A percentile compares a stretch with the other conserved stretches of the same genome.
These are phyloP conservation scores for Chrysoporthe cubensis DNA, from an alignment of 2,329 filamentous ascomycete species.

Conservation along the genomic window DNA sequence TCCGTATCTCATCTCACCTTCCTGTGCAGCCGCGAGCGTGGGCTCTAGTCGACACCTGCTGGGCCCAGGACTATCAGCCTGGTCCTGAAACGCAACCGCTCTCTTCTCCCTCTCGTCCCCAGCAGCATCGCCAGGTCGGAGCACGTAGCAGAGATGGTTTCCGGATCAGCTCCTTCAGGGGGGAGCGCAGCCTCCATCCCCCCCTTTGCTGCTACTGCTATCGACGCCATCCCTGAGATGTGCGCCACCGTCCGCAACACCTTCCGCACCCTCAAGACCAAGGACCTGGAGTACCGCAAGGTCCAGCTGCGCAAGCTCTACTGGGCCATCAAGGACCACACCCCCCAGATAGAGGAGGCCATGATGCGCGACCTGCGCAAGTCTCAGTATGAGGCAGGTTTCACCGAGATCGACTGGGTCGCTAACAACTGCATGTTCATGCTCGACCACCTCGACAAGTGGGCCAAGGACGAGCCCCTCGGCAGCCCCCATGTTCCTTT, in stretches of 20 bases:
- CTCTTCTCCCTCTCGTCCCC: not conserved
- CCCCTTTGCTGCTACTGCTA: conserved; percentile 62
- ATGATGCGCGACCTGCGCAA: conserved; percentile 80
- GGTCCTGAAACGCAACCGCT: not conserved
- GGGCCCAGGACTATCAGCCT: not conserved
- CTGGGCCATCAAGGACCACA: conserved; percentile 85
- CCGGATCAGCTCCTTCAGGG: conserved; percentile 38
- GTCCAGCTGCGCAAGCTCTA: conserved; percentile 91
- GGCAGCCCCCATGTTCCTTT: conserved; percentile 65
- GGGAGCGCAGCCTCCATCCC: conserved; percentile 41
- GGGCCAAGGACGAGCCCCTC: conserved; percentile 80
- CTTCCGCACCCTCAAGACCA: conserved; percentile 82
- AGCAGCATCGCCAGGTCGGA: not conserved
- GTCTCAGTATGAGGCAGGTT: conserved; percentile 71
- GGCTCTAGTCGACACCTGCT: not conserved
- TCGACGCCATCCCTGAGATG: conserved; percentile 67
- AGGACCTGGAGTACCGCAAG: conserved; percentile 78
- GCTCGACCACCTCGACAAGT: conserved; percentile 77
- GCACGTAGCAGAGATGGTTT: conserved; percentile 12
- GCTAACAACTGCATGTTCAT: conserved; percentile 81
- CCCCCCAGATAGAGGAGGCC: conserved; percentile 73
- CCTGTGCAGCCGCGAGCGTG: not conserved
- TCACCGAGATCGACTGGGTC: conserved; percentile 78
- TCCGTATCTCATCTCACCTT: not conserved
- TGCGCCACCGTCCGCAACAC: conserved; percentile 65